These are phyloP conservation scores for Malassezia brasiliensis DNA, from an alignment of 1,284 basidiomycete species.

Conservation along the genomic window DNA sequence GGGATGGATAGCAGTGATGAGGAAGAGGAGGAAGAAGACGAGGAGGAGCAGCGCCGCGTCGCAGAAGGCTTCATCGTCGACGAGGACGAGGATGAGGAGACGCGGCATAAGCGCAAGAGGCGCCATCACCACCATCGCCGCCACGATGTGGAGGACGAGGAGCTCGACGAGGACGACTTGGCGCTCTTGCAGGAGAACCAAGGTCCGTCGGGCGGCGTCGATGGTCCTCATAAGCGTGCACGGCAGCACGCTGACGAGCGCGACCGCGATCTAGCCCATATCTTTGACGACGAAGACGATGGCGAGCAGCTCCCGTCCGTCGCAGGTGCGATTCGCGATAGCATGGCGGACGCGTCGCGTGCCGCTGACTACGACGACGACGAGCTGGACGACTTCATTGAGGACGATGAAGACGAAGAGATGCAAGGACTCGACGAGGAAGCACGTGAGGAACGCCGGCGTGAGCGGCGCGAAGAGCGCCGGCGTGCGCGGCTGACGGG, in stretches of 20 bases:
- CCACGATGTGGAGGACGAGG: slow-evolving; percentile 54
- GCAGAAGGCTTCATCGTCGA: slow-evolving; percentile 47
- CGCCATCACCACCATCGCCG: slow-evolving; percentile 9
- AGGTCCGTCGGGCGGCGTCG: slow-evolving; percentile 51
- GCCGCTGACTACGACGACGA: slow-evolving; percentile 45
- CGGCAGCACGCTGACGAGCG: slow-evolving; percentile 49
- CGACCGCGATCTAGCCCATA: slow-evolving; percentile 60
- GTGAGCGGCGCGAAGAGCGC: slow-evolving; percentile 55
- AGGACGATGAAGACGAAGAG: slow-evolving; percentile 56
- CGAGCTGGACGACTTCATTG: slow-evolving; percentile 62
- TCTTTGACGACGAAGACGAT: slow-evolving; percentile 69
- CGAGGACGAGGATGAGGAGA: slow-evolving; percentile 48
- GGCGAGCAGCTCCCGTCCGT: slow-evolving; percentile 48
- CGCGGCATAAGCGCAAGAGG: slow-evolving; percentile 57
- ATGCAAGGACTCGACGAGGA: slow-evolving; percentile 46
- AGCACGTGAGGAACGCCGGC: slow-evolving; percentile 63
- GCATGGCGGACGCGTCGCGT: slow-evolving; percentile 18
- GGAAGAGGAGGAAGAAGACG: slow-evolving; percentile 45
- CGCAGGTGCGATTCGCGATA: slow-evolving; percentile 26
- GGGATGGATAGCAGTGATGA: slow-evolving; percentile 37
- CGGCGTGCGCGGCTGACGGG: slow-evolving; percentile 52
- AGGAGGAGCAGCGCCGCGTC: slow-evolving; percentile 42
- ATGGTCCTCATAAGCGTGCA: slow-evolving; percentile 20
- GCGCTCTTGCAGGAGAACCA: slow-evolving; percentile 92
- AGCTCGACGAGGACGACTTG: slow-evolving; percentile 88